Percentiles rank a stretch among this genome's conserved stretches.
phyloP scores from a whole-genome alignment of 2,329 filamentous ascomycete genomes.

The Lachnellula hyalina region DNA sequence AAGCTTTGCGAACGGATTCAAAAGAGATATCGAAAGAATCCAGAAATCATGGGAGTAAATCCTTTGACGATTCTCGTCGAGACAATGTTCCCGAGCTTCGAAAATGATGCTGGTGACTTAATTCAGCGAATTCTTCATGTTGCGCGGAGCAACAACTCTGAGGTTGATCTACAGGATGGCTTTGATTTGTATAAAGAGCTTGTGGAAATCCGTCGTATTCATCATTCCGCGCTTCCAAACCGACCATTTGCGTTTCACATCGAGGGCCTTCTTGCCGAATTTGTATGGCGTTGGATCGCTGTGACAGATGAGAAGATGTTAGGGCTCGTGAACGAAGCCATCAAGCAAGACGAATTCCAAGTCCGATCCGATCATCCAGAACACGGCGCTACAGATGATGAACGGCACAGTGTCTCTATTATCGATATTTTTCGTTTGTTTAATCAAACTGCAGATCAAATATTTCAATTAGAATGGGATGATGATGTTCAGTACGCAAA shows the following conservation, averaged over 20 bases:
- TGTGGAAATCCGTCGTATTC: conserved; percentile 76
- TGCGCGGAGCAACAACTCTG: conserved; percentile 61
- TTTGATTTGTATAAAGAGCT: conserved; percentile 91
- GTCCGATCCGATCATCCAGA: conserved; percentile 62
- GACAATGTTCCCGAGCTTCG: conserved; percentile 83
- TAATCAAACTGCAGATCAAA: conserved; percentile 83
- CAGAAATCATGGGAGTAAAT: conserved; percentile 74
- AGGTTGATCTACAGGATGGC: conserved; percentile 84
- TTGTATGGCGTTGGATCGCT: conserved; percentile 93
- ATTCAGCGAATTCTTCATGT: conserved; percentile 74
- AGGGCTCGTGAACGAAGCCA: conserved; percentile 81
- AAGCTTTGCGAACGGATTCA: conserved; percentile 83
- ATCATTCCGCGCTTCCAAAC: conserved; percentile 66
- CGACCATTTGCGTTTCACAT: conserved; percentile 80
- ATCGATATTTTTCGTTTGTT: conserved; percentile 93
- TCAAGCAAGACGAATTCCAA: conserved; percentile 83
- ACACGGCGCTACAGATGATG: conserved; percentile 64
- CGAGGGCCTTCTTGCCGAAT: conserved; percentile 78
- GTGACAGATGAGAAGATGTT: conserved; percentile 74
- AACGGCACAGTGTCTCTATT: conserved; percentile 87
- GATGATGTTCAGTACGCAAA: conserved; percentile 90
- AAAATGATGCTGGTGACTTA: conserved; percentile 81
- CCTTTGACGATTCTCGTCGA: conserved; percentile 67
- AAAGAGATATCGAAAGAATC: conserved; percentile 85
- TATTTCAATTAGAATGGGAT: conserved; percentile 83